Conservation (phyloP, 2,329 filamentous ascomycete species). For the Aspergillus ustus region DNA sequence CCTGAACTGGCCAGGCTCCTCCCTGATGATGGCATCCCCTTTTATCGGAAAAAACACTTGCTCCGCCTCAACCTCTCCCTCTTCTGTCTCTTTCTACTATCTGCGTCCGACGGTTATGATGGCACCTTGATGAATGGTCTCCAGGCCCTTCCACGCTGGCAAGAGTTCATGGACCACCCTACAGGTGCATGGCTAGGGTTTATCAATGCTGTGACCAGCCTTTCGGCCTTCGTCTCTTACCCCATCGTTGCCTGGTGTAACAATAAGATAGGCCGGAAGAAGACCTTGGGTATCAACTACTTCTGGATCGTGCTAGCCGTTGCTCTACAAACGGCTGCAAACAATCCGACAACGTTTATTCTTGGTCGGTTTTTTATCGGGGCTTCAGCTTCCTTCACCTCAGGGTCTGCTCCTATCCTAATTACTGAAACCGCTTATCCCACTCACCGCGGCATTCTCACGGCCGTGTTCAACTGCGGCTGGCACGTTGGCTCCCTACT, state of each 20-base stretch:
- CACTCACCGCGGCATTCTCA: conserved; percentile 1
- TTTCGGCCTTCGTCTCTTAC: not conserved
- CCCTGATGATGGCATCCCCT: not conserved
- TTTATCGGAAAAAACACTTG: not conserved
- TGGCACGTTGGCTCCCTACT: not conserved
- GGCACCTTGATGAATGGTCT: conserved; percentile 13
- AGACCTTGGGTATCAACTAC: not conserved
- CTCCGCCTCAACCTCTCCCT: conserved; percentile 2
- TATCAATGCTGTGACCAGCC: not conserved
- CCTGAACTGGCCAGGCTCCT: conserved; percentile 1
- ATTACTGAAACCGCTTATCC: conserved; percentile 2
- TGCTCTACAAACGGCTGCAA: not conserved
- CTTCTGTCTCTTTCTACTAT: not conserved
- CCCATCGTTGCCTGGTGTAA: conserved; percentile 4
- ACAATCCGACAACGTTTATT: not conserved
- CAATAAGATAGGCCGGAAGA: not conserved
- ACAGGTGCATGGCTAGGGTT: conserved; percentile 6
- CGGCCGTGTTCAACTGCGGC: not conserved
- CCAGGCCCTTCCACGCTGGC: conserved; percentile 6
- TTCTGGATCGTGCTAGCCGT: not conserved
- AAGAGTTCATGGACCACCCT: conserved; percentile 7
- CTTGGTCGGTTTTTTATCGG: not conserved
- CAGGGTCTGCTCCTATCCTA: not conserved
- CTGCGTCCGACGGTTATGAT: conserved; percentile 6
- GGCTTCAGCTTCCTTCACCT: not conserved